phyloP scores from a whole-genome alignment of 305 asterid genomes.

The Rubia tinctorum region DNA sequence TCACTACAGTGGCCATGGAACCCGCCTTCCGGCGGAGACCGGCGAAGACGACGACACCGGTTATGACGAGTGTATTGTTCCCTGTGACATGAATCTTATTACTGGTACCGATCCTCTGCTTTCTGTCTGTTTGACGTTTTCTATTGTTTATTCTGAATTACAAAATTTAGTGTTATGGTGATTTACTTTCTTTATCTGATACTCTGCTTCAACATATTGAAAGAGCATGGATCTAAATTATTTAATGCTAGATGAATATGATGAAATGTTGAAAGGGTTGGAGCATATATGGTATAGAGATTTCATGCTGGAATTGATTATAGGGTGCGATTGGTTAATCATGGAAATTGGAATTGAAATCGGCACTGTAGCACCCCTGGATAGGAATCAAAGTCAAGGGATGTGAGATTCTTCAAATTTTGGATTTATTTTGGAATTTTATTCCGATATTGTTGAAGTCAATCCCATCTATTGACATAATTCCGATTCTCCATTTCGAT shows the following conservation, averaged over 20 bases:
- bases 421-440: not conserved
- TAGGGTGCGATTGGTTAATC: not conserved
- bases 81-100: constrained; percentile 80
- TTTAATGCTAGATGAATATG: not conserved
- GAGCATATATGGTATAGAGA: too few relatives aligned
- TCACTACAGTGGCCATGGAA: constrained; percentile 92
- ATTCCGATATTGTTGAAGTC: too few relatives aligned
- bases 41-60: constrained; percentile 97
- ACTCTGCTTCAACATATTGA: not conserved
- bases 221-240: not conserved
- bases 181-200: not conserved
- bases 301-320: not conserved
- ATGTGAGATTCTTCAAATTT: not conserved
- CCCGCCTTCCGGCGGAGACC: constrained; percentile 90
- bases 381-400: not conserved
- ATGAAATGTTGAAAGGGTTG: not conserved
- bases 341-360: not conserved
- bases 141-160: not conserved
- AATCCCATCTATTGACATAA: too few relatives aligned
- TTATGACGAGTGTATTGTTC: constrained; percentile 86
- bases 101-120: constrained; percentile 43
- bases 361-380: not conserved
- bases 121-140: not conserved
- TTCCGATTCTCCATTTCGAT: not conserved
- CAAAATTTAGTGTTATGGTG: not conserved